Base-by-base conservation (phyloP, 2,329 filamentous ascomycete genomes). In the Neofusicoccum ribis region DNA sequence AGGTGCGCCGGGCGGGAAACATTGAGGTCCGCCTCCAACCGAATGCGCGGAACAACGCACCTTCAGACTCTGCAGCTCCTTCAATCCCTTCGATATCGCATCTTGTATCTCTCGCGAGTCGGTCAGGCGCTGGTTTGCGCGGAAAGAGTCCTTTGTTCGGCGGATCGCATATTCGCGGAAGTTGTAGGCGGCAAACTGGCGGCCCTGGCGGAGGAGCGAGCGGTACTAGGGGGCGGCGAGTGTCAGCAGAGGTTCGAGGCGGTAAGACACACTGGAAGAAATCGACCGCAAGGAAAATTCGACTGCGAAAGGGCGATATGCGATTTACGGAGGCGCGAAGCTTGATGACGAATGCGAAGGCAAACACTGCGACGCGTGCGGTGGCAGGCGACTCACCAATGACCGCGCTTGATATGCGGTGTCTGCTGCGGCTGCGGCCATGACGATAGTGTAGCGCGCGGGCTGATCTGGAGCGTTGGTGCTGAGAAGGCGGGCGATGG, bases 141-240 rank as follows among this genome's bases (percentile, higher is more conserved):
- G 87, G 79, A 98, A 99, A 4, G 92, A 89, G 82, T 98, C 95
- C 77, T 86, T 87, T 76, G 95, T 97, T 78, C 94, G 88, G 75
- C 95, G 89, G 80, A 89, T 91, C 63, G 95, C 93, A 80, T 99
- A 99, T 78, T 97, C 94, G 81, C 95, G 88, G 85, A 97, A 99
- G 82, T 98, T 99, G 84, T 98, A 99, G 71, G 91, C 88, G 68
- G 92, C 87, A 79, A 99, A 98, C 75, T 97, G 91, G 68, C 86
- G 85, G 68, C 92, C 89, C 78, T 95, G 91, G 72, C 93, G 91
- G 73, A 98, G 84, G 72, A 99, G 84, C 74, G 94, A 94, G 70
- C 95, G 93, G 81, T 97, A 98, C 93, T 97, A 69, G 60, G 41
- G 60, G n/a, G 1, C 17, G 11, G 23, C 5, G 14, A 27, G 37